These are phyloP conservation scores for Trichomonas gallinae DNA, from an alignment of 208 protist species.

Conservation along the genomic window DNA sequence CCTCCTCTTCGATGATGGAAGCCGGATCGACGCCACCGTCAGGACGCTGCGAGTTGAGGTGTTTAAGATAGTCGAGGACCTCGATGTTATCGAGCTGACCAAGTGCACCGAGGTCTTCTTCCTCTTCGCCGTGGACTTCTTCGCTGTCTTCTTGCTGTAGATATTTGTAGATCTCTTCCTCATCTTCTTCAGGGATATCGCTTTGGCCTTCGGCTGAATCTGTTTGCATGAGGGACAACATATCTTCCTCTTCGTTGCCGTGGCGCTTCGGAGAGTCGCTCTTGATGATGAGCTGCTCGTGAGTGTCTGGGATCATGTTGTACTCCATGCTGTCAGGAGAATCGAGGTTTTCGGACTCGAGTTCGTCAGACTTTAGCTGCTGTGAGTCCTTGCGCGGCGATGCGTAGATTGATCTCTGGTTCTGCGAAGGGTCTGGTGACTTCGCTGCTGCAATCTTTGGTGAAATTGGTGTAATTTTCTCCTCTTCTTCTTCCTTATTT, in stretches of 20 bases:
- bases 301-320: neutral
- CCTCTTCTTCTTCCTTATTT: no score
- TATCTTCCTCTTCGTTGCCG: neutral
- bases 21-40: neutral
- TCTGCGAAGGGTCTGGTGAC: neutral
- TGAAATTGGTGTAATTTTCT: neutral
- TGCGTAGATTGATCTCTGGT: neutral
- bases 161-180: no score
- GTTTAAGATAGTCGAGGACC: neutral
- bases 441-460: neutral
- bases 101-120: neutral
- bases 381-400: neutral
- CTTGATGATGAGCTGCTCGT: neutral
- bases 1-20: neutral
- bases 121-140: neutral
- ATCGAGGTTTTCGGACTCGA: neutral
- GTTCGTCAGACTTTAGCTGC: neutral
- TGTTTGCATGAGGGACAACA: neutral
- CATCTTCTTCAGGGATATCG: no score
- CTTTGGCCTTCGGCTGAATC: neutral
- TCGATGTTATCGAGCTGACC: neutral
- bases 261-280: no score
- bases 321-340: neutral
- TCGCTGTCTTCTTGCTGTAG: no score
- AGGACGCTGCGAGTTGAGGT: neutral